Percentiles rank a stretch among this genome's conserved stretches.
These are phyloP conservation scores for Kwoniella shandongensis DNA, from an alignment of 768 basidiomycete species.

Conservation along the genomic window DNA sequence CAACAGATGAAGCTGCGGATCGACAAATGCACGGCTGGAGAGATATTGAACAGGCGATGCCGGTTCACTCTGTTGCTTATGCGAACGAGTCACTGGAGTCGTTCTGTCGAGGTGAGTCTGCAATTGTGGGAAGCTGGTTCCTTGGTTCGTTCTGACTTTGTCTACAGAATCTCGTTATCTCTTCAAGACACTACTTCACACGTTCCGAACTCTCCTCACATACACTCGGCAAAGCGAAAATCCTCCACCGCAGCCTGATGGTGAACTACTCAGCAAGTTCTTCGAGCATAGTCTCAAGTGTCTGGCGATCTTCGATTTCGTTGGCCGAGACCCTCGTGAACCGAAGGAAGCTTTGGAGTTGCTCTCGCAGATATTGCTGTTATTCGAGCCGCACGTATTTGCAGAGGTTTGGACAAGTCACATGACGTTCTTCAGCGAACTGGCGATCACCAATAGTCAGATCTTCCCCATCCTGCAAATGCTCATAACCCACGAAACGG, in stretches of 20 bases:
- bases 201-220: constrained; percentile 74
- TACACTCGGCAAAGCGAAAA: constrained; percentile 73
- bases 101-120: constrained; percentile 68
- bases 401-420: constrained; percentile 94
- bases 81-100: constrained; percentile 77
- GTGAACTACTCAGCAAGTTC: constrained; percentile 78
- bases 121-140: neutral
- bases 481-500: constrained; percentile 73
- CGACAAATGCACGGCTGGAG: constrained; percentile 59
- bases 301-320: constrained; percentile 70
- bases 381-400: constrained; percentile 87
- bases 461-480: constrained; percentile 81
- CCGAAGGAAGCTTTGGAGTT: constrained; percentile 80
- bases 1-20: constrained; percentile 21
- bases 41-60: constrained; percentile 79
- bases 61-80: constrained; percentile 73
- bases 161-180: constrained; percentile 75
- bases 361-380: constrained; percentile 69
- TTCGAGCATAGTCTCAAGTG: constrained; percentile 82
- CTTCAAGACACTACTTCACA: constrained; percentile 83
- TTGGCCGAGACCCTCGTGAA: constrained; percentile 57
- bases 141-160: neutral
- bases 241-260: constrained; percentile 70
- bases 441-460: constrained; percentile 70
- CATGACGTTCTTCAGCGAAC: constrained; percentile 85